Base-by-base conservation (phyloP, 352 stramenopile genomes). In the Phytophthora citricola region DNA sequence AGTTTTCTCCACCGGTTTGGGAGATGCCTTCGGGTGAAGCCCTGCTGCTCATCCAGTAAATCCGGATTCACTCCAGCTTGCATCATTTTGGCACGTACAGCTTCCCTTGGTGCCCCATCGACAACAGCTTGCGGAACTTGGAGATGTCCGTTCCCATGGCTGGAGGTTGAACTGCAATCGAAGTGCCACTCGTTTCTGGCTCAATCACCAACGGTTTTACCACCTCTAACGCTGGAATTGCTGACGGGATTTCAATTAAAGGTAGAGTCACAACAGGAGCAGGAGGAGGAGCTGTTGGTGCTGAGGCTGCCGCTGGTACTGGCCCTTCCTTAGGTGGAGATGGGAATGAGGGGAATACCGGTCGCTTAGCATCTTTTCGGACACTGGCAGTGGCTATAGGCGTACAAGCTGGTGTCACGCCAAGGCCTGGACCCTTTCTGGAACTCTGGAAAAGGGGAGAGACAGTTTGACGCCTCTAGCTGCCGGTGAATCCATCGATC, bases 91-190 rank as follows among this genome's bases (percentile, higher is more conserved):
- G 76, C 73, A 11, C 83, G 75, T 10, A 92, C 83, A n/a, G 92
- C 91, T 46, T 88, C 91, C 0, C 84, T 72, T 10, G 87, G 88
- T 10, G 93, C 85, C 3, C 89, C 84, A 97, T 95, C 1, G 78
- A 78, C 11, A 96, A 53, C 72, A 99, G 87, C 63, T 98, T 98
- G 38, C 97, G 97, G 60, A 98, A 98, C 45, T 89, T 87, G 2
- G 77, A 83, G 45, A 90, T 66, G 26, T 91, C 80, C 0, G 65
- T 71, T 10, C 48, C 73, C 5, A 65, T 61, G 4, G 45, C 29
- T 10, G 55, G 26, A 45, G 57, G 38, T 15, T 66, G 55, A 2
- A 61, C 47, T 14, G 64, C 36, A 2, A 41, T 48, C 12, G 43
- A 36, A 52, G 50, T 5, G 5, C n/a, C 53, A 24, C 1, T 61